Percentiles rank a stretch among this genome's conserved stretches.
phyloP scores from a whole-genome alignment of 1,284 basidiomycete genomes.

The Heliocybe sulcata region DNA sequence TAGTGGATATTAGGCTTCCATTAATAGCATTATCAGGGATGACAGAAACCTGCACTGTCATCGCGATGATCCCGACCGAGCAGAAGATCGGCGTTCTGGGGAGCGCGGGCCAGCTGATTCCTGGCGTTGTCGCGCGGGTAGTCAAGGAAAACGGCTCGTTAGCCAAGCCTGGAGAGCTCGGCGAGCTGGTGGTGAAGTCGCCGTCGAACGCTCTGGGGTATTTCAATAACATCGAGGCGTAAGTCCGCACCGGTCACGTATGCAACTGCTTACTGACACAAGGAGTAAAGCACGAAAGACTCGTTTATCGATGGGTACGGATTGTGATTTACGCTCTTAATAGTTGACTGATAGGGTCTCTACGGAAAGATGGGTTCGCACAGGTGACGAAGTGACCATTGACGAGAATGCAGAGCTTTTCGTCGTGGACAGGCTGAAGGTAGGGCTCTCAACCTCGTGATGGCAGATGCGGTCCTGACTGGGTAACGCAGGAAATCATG shows the following conservation, averaged over 20 bases:
- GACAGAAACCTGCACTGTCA: slow-evolving; percentile 43
- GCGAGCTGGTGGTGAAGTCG: slow-evolving; percentile 33
- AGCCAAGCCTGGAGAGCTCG: slow-evolving; percentile 29
- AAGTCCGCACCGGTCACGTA: slow-evolving; percentile 11
- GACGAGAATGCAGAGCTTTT: slow-evolving; percentile 31
- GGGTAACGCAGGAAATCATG: slow-evolving; percentile 41
- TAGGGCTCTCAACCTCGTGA: slow-evolving; percentile 7
- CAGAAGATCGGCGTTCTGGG: slow-evolving; percentile 23
- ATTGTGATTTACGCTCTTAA: not conserved
- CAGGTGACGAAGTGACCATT: slow-evolving; percentile 35
- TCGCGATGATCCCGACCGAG: slow-evolving; percentile 22
- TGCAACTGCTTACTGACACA: not conserved
- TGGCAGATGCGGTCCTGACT: not conserved
- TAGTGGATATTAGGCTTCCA: not conserved
- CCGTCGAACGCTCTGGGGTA: slow-evolving; percentile 38
- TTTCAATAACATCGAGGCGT: slow-evolving; percentile 34
- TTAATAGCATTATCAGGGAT: slow-evolving; percentile 18
- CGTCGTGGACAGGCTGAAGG: slow-evolving; percentile 39
- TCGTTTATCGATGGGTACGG: slow-evolving; percentile 32
- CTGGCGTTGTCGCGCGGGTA: slow-evolving; percentile 28
- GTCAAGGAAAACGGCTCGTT: slow-evolving; percentile 31
- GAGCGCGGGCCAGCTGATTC: slow-evolving; percentile 30
- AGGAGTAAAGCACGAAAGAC: slow-evolving; percentile 26
- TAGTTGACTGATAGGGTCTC: not conserved
- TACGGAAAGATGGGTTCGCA: slow-evolving; percentile 33